Evolutionary conservation across 2,329 filamentous ascomycete genomes (phyloP).

Genomic region (Grosmannia clavigera): DNA sequence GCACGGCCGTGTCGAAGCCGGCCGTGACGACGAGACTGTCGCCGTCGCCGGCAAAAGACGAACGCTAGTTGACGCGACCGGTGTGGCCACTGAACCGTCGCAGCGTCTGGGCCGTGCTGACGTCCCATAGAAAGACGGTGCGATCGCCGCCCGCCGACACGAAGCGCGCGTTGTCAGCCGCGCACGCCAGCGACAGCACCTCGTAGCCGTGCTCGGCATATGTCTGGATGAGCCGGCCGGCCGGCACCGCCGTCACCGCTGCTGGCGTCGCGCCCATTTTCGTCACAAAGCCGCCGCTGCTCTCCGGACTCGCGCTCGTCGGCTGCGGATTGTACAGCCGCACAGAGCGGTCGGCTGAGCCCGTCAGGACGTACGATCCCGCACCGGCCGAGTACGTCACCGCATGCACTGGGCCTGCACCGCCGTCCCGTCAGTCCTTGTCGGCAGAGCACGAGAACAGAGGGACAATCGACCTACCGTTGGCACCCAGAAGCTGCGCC

Average conservation of each 20-base stretch:
- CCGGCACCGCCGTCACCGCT: constrained; percentile 22
- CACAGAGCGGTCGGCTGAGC: constrained; percentile 72
- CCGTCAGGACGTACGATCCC: constrained; percentile 70
- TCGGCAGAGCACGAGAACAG: background rate
- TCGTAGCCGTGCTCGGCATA: constrained; percentile 89
- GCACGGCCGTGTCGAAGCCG: constrained; percentile 63
- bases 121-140: constrained; percentile 89
- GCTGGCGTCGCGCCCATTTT: constrained; percentile 5
- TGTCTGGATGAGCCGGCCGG: constrained; percentile 60
- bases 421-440: background rate
- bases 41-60: constrained; percentile 64
- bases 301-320: constrained; percentile 14
- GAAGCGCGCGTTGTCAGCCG: constrained; percentile 70
- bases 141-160: constrained; percentile 84
- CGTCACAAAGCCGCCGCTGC: constrained; percentile 8
- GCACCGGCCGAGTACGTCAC: constrained; percentile 60
- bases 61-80: constrained; percentile 70
- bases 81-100: constrained; percentile 62
- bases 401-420: constrained; percentile 57
- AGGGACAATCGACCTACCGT: constrained; percentile 28
- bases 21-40: constrained; percentile 62
- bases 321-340: constrained; percentile 72
- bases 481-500: constrained; percentile 45
- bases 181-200: constrained; percentile 68
- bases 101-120: constrained; percentile 63